Conservation (phyloP, 495 filamentous ascomycete species). For the Endocarpon pusillum region DNA sequence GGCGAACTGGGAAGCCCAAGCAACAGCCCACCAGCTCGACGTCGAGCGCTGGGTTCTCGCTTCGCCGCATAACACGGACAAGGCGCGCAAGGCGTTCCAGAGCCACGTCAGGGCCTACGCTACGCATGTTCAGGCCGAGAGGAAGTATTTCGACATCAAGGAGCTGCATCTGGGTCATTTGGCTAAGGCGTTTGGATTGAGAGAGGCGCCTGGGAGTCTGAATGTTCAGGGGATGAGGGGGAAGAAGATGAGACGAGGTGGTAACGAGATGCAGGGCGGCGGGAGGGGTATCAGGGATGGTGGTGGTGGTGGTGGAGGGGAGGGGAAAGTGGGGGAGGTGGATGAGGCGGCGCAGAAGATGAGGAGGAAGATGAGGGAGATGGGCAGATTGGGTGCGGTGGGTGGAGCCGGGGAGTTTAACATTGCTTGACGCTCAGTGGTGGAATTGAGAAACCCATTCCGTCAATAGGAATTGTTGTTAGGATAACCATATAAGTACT, state of each 20-base stretch:
- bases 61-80: slow-evolving; percentile 42
- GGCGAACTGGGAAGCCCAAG: slow-evolving; percentile 55
- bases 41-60: slow-evolving; percentile 54
- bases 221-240: slow-evolving; percentile 46
- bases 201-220: slow-evolving; percentile 77
- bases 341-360: slow-evolving; percentile 57
- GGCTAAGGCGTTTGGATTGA: slow-evolving; percentile 79
- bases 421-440: slow-evolving; percentile 62
- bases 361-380: slow-evolving; percentile 62
- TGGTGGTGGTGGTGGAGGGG: slow-evolving; percentile 7
- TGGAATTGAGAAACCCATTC: too few species aligned
- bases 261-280: slow-evolving; percentile 22
- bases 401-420: slow-evolving; percentile 71
- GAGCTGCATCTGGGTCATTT: slow-evolving; percentile 80
- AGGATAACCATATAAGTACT: too few species aligned
- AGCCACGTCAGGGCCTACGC: slow-evolving; percentile 90
- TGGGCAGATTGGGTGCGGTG: too few species aligned
- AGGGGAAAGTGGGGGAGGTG: slow-evolving; percentile 22
- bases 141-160: slow-evolving; percentile 73
- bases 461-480: too few species aligned
- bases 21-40: slow-evolving; percentile 63
- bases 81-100: slow-evolving; percentile 68
- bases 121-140: slow-evolving; percentile 73
- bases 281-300: slow-evolving; percentile 24
- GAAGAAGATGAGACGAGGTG: slow-evolving; percentile 30